Evolutionary conservation across 2,329 filamentous ascomycete species (phyloP).

Genomic region (Coccinonectria pachysandricola): DNA sequence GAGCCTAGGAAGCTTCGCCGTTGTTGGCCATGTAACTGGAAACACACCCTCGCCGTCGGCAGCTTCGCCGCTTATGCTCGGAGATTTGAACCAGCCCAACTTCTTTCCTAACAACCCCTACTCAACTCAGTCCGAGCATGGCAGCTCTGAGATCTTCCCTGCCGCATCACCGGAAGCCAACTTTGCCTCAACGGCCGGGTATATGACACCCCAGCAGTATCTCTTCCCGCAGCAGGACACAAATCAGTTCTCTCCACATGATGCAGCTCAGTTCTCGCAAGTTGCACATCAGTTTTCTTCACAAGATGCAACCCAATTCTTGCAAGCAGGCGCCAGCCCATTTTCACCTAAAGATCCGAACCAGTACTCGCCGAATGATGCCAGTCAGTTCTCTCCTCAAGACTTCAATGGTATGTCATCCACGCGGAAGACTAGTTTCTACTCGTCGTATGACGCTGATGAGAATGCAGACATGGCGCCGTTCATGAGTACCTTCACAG

Average conservation of each 20-base stretch:
- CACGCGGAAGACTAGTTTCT: constrained; percentile 4
- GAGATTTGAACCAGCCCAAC: constrained; percentile 27
- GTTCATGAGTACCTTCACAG: constrained; percentile 23
- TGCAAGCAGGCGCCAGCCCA: constrained; percentile 11
- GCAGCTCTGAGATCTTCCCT: constrained; percentile 20
- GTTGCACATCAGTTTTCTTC: constrained; percentile 20
- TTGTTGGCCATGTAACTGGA: constrained; percentile 29
- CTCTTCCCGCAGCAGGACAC: constrained; percentile 25
- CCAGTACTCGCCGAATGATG: constrained; percentile 25
- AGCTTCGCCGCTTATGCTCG: constrained; percentile 32
- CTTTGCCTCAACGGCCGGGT: constrained; percentile 22
- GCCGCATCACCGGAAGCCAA: constrained; percentile 20
- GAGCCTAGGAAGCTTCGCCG: constrained; percentile 40
- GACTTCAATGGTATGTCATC: constrained; percentile 16
- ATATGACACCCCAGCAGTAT: constrained; percentile 29
- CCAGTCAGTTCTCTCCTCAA: constrained; percentile 14
- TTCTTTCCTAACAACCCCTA: constrained; percentile 26
- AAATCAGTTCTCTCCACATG: constrained; percentile 13
- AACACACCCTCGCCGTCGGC: constrained; percentile 20
- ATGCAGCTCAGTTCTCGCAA: not conserved
- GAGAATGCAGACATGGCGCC: constrained; percentile 19
- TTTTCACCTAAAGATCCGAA: constrained; percentile 5
- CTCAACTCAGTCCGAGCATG: constrained; percentile 10
- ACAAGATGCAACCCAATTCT: not conserved
- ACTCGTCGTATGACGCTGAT: constrained; percentile 11